phyloP scores from a whole-genome alignment of 2,329 filamentous ascomycete species.

The Lachnellula willkommii region DNA sequence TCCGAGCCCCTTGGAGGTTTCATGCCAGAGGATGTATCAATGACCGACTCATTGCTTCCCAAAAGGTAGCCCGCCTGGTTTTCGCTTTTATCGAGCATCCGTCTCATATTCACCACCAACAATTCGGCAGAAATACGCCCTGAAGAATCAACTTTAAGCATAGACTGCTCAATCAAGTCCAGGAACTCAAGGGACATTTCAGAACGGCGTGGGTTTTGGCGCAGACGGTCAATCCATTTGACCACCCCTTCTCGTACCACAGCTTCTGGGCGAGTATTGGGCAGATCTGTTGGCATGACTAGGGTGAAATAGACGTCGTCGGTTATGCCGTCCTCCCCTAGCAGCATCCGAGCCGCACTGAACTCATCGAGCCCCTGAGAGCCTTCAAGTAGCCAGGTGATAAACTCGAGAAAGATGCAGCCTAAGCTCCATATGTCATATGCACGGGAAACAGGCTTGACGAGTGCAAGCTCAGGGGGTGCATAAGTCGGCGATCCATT shows the following conservation, averaged over 20 bases:
- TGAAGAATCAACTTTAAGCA: not conserved
- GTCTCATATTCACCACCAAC: not conserved
- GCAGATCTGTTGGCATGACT: not conserved
- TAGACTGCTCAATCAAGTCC: not conserved
- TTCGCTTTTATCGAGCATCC: not conserved
- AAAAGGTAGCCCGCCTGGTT: not conserved
- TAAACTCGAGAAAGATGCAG: constrained; percentile 27
- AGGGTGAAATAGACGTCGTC: not conserved
- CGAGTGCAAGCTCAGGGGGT: constrained; percentile 33
- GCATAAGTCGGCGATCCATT: constrained; percentile 29
- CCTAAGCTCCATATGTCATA: constrained; percentile 30
- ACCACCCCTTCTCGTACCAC: not conserved
- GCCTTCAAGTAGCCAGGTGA: constrained; percentile 24
- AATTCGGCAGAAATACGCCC: not conserved
- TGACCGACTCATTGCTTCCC: not conserved
- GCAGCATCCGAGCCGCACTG: not conserved
- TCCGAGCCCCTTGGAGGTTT: not conserved
- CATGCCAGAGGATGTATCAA: not conserved
- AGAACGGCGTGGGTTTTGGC: not conserved
- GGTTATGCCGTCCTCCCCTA: not conserved
- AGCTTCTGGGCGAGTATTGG: not conserved
- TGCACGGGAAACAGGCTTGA: constrained; percentile 12
- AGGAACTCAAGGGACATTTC: not conserved
- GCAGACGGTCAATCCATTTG: not conserved
- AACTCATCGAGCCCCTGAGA: not conserved